phyloP scores from a whole-genome alignment of 192 early-diverging fungal species.

The Coemansia sp. region DNA sequence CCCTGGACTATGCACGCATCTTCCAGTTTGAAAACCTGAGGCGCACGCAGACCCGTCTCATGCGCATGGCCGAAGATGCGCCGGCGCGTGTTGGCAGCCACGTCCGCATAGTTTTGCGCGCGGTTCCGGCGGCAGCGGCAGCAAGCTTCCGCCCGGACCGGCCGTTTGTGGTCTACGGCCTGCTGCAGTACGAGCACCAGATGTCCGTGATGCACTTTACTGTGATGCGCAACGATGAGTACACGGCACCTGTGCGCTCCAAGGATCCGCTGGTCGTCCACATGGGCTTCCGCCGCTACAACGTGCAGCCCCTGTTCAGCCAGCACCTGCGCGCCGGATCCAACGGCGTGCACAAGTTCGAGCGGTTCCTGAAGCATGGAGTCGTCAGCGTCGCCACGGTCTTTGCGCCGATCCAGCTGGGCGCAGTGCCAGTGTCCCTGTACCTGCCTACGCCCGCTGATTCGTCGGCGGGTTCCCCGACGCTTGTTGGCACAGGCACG shows the following conservation, averaged over 20 bases:
- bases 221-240: conserved; percentile 68
- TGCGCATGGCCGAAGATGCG: conserved; percentile 49
- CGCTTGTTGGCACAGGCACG: conserved; percentile 77
- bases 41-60: conserved; percentile 73
- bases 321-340: conserved; percentile 74
- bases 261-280: conserved; percentile 90
- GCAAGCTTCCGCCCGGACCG: conserved; percentile 13
- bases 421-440: conserved; percentile 76
- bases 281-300: conserved; percentile 85
- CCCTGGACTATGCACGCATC: conserved; percentile 91
- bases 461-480: conserved; percentile 6
- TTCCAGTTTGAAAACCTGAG: conserved; percentile 93
- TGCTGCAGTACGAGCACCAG: conserved; percentile 93
- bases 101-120: conserved; percentile 73
- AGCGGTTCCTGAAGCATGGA: conserved; percentile 82
- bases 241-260: conserved; percentile 77
- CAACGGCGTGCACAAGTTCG: conserved; percentile 95
- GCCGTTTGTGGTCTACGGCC: conserved; percentile 60
- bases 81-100: conserved; percentile 65
- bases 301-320: conserved; percentile 84
- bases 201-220: conserved; percentile 83
- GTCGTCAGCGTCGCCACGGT: conserved; percentile 75
- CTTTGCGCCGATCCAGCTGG: conserved; percentile 90
- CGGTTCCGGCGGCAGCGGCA: conserved; percentile 47
- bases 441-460: conserved; percentile 61